phyloP scores from a whole-genome alignment of 768 basidiomycete genomes.

The Boletus sp. region DNA sequence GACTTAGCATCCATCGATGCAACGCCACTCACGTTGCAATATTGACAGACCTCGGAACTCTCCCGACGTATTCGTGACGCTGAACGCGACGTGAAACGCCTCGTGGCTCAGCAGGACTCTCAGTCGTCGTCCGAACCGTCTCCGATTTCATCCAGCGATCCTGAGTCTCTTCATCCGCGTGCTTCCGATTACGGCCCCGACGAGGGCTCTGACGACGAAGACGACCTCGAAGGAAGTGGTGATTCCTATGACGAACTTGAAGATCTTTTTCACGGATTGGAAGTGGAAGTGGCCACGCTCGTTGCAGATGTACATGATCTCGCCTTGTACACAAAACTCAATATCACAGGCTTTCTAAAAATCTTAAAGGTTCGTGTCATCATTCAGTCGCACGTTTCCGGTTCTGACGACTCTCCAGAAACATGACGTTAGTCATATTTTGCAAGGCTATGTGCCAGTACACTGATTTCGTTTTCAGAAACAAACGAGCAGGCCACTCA shows the following conservation, averaged over 20 bases:
- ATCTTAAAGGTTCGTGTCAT: constrained; percentile 73
- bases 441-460: background rate
- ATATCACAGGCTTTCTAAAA: constrained; percentile 99
- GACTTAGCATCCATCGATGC: background rate
- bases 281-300: constrained; percentile 92
- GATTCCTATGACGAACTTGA: constrained; percentile 75
- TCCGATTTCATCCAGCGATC: constrained; percentile 36
- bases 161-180: constrained; percentile 53
- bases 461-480: constrained; percentile 53
- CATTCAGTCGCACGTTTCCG: background rate
- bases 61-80: constrained; percentile 77
- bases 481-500: constrained; percentile 81
- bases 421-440: constrained; percentile 68
- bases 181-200: constrained; percentile 49
- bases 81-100: constrained; percentile 73
- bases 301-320: constrained; percentile 92
- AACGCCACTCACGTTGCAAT: background rate
- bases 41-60: constrained; percentile 69
- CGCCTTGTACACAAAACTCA: constrained; percentile 92
- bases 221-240: constrained; percentile 42
- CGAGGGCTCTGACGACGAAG: constrained; percentile 64
- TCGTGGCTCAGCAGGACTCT: constrained; percentile 58
- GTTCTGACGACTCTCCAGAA: constrained; percentile 49
- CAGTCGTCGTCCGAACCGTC: constrained; percentile 24
- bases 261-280: constrained; percentile 79